A percentile compares a stretch with the other conserved stretches of the same genome.
Evolutionary conservation across 768 basidiomycete species (phyloP).

Genomic region (Chalciporus sphaerocephalus): DNA sequence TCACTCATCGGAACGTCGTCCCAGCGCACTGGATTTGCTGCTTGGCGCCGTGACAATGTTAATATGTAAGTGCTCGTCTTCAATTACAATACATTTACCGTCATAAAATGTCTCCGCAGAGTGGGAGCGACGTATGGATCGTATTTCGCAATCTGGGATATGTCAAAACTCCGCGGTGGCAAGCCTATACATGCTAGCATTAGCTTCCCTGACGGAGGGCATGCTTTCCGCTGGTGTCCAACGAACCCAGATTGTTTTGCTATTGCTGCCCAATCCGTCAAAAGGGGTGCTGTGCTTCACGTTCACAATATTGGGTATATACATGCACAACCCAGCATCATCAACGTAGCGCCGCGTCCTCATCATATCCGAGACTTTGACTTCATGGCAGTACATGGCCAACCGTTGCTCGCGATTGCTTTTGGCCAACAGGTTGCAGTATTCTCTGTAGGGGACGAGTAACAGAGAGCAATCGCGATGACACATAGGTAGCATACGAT

Average conservation of each 20-base stretch:
- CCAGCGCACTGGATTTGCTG: conserved; percentile 54
- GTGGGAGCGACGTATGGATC: conserved; percentile 72
- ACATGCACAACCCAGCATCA: conserved; percentile 58
- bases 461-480: conserved; percentile 15
- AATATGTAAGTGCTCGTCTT: conserved; percentile 58
- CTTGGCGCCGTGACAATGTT: conserved; percentile 65
- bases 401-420: conserved; percentile 65
- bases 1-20: conserved; percentile 42
- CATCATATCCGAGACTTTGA: conserved; percentile 72
- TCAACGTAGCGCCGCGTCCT: conserved; percentile 57
- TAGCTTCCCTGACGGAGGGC: conserved; percentile 63
- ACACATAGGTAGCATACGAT: conserved; percentile 22
- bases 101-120: conserved; percentile 33
- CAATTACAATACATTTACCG: neutral
- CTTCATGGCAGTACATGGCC: conserved; percentile 58
- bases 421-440: conserved; percentile 56
- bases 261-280: conserved; percentile 56
- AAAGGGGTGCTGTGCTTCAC: conserved; percentile 62
- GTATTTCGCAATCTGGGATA: conserved; percentile 75
- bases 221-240: conserved; percentile 74
- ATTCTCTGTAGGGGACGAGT: conserved; percentile 63
- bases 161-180: conserved; percentile 66
- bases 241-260: conserved; percentile 76
- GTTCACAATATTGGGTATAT: conserved; percentile 64
- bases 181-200: conserved; percentile 60